Base-by-base conservation (phyloP, 768 basidiomycete species). In the Coprinellus aureogranulatus region DNA sequence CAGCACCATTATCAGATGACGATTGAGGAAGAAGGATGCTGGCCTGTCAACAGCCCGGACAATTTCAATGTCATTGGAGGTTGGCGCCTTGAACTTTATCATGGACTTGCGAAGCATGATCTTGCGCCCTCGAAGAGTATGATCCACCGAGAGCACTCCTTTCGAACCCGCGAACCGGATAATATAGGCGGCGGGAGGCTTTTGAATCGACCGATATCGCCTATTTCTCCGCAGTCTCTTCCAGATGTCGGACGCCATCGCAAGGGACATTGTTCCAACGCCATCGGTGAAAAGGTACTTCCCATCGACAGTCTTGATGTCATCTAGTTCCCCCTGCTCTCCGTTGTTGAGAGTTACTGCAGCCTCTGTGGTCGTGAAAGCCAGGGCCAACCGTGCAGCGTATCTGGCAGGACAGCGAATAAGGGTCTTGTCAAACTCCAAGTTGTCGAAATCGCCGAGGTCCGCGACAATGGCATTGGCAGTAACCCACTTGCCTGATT, bases 301-400 rank as follows among this genome's bases (percentile, higher is more conserved):
- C 18, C 60, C 62, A 41, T 66, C 60, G 44, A 59, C 18, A 0
- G 71, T 64, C 18, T 60, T 57, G 51, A 78, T 77, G 55, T 83
- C 80, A 14, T 18, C 25, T 10, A 50, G 50, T 52, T 58, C 56
- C 22, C 56, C 50, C 49, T 49, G 26, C 28, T 31, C 31, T 50
- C 39, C 31, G 14, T n/a, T 4, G 50, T 42, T 41, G 48, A 23
- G 16, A 31, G 37, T 53, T 27, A 30, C 50, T 47, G n/a, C 34
- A 27, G 76, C 72, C 59, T 89, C 87, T 0, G 89, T 91, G 0
- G 88, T 81, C 1, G 88, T 89, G 67, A 90, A 91, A 0, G 86
- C 86, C 65, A 86, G 87, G 5, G 87, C 85, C 30, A 90, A 77
- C 18, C 89, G 75, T 4, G 89, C 89, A 0, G 81, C 89, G 67